Conservation (phyloP, 176 grass and related monocot genomes). For the Phyllostachys edulis region DNA sequence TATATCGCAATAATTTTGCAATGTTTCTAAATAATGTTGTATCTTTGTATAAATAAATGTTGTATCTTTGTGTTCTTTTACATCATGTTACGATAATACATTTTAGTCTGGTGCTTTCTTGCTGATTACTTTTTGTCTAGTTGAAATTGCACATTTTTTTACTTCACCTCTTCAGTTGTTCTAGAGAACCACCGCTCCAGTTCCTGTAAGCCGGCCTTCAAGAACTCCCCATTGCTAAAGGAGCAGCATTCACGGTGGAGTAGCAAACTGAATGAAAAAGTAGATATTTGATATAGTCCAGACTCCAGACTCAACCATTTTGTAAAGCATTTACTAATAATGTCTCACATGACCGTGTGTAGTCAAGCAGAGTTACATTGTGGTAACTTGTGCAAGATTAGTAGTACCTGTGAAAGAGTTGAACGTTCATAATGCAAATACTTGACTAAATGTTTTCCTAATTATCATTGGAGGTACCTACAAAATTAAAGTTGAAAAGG, state of each 20-base stretch:
- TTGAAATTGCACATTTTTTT: slow-evolving; percentile 11
- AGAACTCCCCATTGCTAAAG: slow-evolving; percentile 85
- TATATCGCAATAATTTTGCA: no score
- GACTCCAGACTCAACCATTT: slow-evolving; percentile 19
- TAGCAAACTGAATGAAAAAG: slow-evolving; percentile 63
- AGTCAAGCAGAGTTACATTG: slow-evolving; percentile 10
- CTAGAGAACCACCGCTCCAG: slow-evolving; percentile 78
- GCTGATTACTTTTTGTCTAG: neutral
- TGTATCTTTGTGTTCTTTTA: neutral
- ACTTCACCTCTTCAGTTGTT: slow-evolving; percentile 67
- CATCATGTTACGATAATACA: slow-evolving; percentile 10
- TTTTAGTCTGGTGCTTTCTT: slow-evolving; percentile 22
- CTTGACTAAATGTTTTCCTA: slow-evolving; percentile 75
- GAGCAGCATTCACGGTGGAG: slow-evolving; percentile 93
- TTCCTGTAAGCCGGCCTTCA: slow-evolving; percentile 79
- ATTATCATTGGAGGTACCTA: slow-evolving; percentile 89
- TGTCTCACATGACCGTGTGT: neutral
- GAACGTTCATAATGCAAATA: slow-evolving; percentile 89
- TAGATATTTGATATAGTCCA: slow-evolving; percentile 3
- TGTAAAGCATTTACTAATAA: slow-evolving; percentile 22
- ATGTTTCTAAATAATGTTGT: no score
- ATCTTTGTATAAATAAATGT: neutral
- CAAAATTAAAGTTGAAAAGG: slow-evolving; percentile 23
- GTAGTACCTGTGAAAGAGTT: slow-evolving; percentile 90
- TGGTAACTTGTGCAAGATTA: slow-evolving; percentile 14